Base-by-base conservation (phyloP, 2,329 filamentous ascomycete species). In the Teratosphaeria pseudoeucalypti region DNA sequence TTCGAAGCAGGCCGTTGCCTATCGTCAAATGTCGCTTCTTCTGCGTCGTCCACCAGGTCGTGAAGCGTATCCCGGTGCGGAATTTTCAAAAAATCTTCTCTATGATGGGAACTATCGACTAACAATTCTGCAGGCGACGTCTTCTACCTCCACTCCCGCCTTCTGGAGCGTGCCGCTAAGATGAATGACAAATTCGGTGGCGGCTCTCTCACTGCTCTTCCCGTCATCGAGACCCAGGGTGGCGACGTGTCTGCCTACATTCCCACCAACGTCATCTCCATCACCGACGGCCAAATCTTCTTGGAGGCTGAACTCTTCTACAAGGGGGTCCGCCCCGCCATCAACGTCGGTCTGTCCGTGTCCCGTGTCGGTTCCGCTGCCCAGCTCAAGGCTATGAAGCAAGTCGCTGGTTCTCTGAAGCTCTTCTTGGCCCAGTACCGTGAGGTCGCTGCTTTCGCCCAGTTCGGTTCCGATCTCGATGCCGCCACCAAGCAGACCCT, bases 401-500 rank as follows among this genome's bases (percentile, higher is more conserved):
- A 99, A 85, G 94, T 99, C 73, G 94, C 94, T 75, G 94, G 94
- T 86, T 97, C 92, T 71, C 85, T 99, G 76, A 99, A 99, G 87
- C 91, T 99, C 72, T 99, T 97, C 91, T 90, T 99, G 89, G 94
- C 94, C 73, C 94, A 99, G 84, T 99, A 99, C 87, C 94, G 94
- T 94, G 94, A 99, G 81, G 94, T 99, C 66, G 94, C 94, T 74
- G 94, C 94, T 72, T 99, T 99, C 81, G 92, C 94, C 72, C 94
- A 99, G 82, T 99, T 99, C 86, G 94, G 94, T 88, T 99, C 94
- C 76, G 94, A 99, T 85, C 84, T 99, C 71, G 94, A 99, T 82
- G 94, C 94, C 72, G 86, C 94, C 70, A 99, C 94, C 79, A 97
- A 96, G 88, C 94, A 97, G 84, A 97, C 92, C 65, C 87, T 99